phyloP scores from a whole-genome alignment of 1,139 yeast genomes.

The Blastobotrys persicus region DNA sequence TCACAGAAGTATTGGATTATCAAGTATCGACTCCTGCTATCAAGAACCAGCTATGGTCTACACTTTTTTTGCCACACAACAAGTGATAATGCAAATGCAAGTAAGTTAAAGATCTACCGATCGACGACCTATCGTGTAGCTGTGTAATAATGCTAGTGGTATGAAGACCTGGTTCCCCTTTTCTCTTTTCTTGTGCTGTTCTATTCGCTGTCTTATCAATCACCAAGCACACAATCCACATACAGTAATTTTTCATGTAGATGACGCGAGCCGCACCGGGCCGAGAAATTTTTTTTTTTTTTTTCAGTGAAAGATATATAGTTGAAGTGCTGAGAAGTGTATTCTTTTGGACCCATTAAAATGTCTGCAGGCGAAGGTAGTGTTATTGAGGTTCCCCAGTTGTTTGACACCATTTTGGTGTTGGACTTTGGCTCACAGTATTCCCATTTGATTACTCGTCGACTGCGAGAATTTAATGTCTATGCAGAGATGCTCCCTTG shows the following conservation, averaged over 20 bases:
- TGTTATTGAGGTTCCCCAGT: constrained; percentile 60
- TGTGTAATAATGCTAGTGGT: too few relatives aligned
- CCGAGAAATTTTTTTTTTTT: constrained; percentile 4
- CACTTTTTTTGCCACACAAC: too few relatives aligned
- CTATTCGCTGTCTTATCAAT: too few relatives aligned
- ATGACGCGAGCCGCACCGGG: constrained; percentile 2
- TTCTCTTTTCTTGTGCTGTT: too few relatives aligned
- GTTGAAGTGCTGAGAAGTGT: background rate
- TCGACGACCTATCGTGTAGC: too few relatives aligned
- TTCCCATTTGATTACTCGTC: constrained; percentile 94
- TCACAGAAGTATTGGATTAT: too few relatives aligned
- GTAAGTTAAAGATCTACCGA: too few relatives aligned
- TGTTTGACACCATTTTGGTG: constrained; percentile 94
- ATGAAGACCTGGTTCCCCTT: too few relatives aligned
- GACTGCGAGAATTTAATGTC: constrained; percentile 95
- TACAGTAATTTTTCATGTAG: background rate
- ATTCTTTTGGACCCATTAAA: constrained; percentile 15
- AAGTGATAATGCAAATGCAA: too few relatives aligned
- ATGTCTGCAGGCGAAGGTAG: constrained; percentile 7
- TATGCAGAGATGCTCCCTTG: constrained; percentile 99
- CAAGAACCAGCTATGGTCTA: too few relatives aligned
- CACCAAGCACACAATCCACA: too few relatives aligned
- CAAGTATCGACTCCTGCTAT: too few relatives aligned
- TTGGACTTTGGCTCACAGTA: constrained; percentile 98
- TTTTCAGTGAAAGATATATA: background rate